These are phyloP conservation scores for Monosporascus cannonballus DNA, from an alignment of 2,329 filamentous ascomycete species.

Conservation along the genomic window DNA sequence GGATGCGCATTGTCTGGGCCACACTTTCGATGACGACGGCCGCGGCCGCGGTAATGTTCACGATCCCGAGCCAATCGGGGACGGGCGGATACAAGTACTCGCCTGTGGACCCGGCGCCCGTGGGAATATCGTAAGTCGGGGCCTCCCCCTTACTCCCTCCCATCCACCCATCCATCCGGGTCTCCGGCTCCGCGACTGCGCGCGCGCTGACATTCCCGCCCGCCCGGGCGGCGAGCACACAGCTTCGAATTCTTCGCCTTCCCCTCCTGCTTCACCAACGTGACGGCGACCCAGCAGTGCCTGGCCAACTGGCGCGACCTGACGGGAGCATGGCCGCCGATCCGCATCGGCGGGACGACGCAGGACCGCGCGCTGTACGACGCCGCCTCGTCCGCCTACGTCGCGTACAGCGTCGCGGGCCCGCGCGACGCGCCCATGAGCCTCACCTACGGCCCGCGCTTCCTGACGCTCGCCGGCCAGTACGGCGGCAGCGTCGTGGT, in stretches of 20 bases:
- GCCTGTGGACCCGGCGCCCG: slow-evolving; percentile 33
- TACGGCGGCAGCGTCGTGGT: slow-evolving; percentile 46
- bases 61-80: slow-evolving; percentile 23
- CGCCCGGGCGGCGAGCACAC: not conserved
- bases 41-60: slow-evolving; percentile 24
- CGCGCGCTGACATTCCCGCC: too few species aligned
- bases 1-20: too few species aligned
- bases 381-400: slow-evolving; percentile 35
- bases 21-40: not conserved
- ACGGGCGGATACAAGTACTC: slow-evolving; percentile 21
- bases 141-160: not conserved
- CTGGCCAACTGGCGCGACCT: slow-evolving; percentile 44
- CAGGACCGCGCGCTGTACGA: slow-evolving; percentile 51
- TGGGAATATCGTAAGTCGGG: slow-evolving; percentile 37
- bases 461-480: slow-evolving; percentile 41
- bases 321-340: slow-evolving; percentile 45
- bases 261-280: slow-evolving; percentile 46
- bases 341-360: slow-evolving; percentile 53
- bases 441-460: slow-evolving; percentile 46
- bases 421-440: slow-evolving; percentile 40
- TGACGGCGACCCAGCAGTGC: slow-evolving; percentile 44
- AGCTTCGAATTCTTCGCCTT: slow-evolving; percentile 53
- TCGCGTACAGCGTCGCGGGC: slow-evolving; percentile 43
- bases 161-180: too few species aligned
- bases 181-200: too few species aligned